Conservation (phyloP, 2,329 filamentous ascomycete species). For the Blastomyces parvus region DNA sequence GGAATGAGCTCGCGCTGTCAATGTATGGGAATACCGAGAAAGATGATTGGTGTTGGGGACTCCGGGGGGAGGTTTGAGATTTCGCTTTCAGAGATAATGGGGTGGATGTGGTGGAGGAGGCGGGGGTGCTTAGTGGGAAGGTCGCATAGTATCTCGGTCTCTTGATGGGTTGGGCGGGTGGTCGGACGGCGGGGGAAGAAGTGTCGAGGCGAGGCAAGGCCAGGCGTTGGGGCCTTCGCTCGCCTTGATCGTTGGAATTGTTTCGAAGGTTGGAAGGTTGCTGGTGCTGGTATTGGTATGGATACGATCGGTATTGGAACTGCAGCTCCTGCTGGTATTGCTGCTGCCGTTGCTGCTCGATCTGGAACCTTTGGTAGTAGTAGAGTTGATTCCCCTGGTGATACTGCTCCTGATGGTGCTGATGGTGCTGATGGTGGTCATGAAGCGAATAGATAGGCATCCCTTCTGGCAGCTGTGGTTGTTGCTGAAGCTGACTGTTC, state of each 20-base stretch:
- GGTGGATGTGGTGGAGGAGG: background rate
- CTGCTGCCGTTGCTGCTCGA: constrained; percentile 1
- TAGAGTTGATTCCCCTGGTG: background rate
- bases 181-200: background rate
- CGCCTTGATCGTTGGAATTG: background rate
- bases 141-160: background rate
- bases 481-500: background rate
- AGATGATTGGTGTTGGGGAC: background rate
- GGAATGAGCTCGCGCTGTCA: background rate
- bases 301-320: background rate
- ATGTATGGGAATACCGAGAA: background rate
- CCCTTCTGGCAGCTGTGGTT: background rate
- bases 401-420: background rate
- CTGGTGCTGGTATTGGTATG: background rate
- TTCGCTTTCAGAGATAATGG: background rate
- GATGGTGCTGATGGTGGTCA: background rate
- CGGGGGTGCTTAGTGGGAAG: background rate
- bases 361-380: background rate
- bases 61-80: background rate
- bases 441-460: background rate
- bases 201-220: constrained; percentile 3
- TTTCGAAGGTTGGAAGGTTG: background rate
- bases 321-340: background rate
- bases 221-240: background rate
- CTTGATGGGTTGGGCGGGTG: background rate